Percentiles rank a stretch among this genome's conserved stretches.
phyloP scores from a whole-genome alignment of 306 rosid genomes.

The Sicyos baderoa region DNA sequence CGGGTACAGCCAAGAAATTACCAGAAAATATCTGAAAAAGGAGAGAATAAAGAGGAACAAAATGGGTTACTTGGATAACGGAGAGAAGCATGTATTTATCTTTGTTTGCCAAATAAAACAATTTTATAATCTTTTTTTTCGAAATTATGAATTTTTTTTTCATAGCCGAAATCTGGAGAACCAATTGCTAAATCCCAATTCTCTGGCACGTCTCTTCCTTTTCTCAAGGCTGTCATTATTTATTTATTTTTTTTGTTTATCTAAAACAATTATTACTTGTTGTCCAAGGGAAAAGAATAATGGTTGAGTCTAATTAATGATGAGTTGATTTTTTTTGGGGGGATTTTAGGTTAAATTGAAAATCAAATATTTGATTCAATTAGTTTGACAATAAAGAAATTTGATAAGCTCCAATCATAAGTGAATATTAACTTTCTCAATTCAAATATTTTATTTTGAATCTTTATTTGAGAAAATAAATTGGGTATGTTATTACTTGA shows the following conservation, averaged over 20 bases:
- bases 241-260: background rate
- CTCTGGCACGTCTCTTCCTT: slow-evolving; percentile 24
- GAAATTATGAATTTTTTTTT: background rate
- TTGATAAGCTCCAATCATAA: no score
- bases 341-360: no score
- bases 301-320: background rate
- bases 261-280: background rate
- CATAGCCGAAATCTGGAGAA: no score
- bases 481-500: no score
- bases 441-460: no score
- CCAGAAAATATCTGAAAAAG: slow-evolving; percentile 45
- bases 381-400: no score
- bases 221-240: slow-evolving; percentile 25
- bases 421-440: no score
- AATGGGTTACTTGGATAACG: slow-evolving; percentile 34
- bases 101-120: background rate
- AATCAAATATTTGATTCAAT: no score
- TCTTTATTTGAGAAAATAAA: no score
- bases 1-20: slow-evolving; percentile 27
- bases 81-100: slow-evolving; percentile 17
- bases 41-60: slow-evolving; percentile 31
- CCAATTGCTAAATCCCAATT: no score
- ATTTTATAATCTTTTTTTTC: background rate
- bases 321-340: no score
- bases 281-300: background rate